Percentiles rank a stretch among this genome's conserved stretches.
Conservation (phyloP, 2,329 filamentous ascomycete genomes). For the Fusarium proliferatum region DNA sequence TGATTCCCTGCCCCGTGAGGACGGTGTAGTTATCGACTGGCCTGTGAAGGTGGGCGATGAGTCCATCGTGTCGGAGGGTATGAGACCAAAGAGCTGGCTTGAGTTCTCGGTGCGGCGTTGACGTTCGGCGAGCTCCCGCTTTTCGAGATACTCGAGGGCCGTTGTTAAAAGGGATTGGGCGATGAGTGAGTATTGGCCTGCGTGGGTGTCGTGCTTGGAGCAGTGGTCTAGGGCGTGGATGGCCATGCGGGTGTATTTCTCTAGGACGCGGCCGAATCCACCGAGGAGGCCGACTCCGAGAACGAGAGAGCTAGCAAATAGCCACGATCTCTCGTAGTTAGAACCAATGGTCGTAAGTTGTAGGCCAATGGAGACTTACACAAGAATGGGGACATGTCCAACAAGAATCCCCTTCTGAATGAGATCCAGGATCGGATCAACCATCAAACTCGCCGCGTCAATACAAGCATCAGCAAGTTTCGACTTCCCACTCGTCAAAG, state of each 20-base stretch:
- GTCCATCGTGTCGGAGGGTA: slow-evolving; percentile 47
- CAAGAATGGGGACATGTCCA: slow-evolving; percentile 60
- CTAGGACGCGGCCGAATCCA: slow-evolving; percentile 63
- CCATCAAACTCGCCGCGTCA: slow-evolving; percentile 65
- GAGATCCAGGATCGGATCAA: slow-evolving; percentile 59
- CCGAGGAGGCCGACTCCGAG: slow-evolving; percentile 63
- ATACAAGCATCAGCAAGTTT: slow-evolving; percentile 66
- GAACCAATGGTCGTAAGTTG: rapidly evolving
- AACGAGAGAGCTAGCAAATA: slow-evolving; percentile 65
- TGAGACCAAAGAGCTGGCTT: slow-evolving; percentile 62
- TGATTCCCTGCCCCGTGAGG: slow-evolving; percentile 35
- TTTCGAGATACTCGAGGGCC: slow-evolving; percentile 60
- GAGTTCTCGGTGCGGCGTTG: slow-evolving; percentile 61
- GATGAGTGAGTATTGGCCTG: slow-evolving; percentile 64
- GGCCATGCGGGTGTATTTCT: slow-evolving; percentile 61
- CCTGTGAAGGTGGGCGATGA: slow-evolving; percentile 24
- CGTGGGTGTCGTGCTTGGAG: slow-evolving; percentile 61
- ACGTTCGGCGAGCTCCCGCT: slow-evolving; percentile 59
- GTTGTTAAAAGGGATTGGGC: slow-evolving; percentile 61
- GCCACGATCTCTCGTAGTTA: slow-evolving; percentile 57
- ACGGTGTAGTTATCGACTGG: slow-evolving; percentile 19
- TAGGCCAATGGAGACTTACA: slow-evolving; percentile 52
- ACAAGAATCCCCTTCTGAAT: slow-evolving; percentile 56
- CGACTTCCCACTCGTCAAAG: slow-evolving; percentile 56
- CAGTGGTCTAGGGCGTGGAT: slow-evolving; percentile 63